A percentile compares a stretch with the other conserved stretches of the same genome.
These are phyloP conservation scores for Nyctanthes arbortristis DNA, from an alignment of 257 asterid genomes.

Conservation along the genomic window DNA sequence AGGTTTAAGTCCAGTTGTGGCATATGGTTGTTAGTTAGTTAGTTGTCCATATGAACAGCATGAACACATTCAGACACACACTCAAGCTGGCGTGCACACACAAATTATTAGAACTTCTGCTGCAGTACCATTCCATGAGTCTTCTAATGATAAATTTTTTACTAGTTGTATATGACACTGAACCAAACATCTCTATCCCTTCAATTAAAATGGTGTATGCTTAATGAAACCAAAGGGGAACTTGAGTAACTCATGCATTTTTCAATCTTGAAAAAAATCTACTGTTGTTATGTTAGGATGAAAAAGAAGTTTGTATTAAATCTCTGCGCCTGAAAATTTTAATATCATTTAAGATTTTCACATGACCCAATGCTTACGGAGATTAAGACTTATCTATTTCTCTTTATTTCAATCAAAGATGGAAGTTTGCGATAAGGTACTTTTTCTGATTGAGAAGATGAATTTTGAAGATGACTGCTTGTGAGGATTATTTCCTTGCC, in stretches of 20 bases:
- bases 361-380: background rate
- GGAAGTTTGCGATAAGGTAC: background rate
- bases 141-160: background rate
- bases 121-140: constrained; percentile 2
- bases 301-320: background rate
- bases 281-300: background rate
- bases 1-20: background rate
- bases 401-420: constrained; percentile 3
- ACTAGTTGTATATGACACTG: background rate
- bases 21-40: background rate
- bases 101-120: background rate
- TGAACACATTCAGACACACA: no score
- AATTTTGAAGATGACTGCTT: background rate
- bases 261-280: background rate
- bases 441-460: constrained; percentile 6
- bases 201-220: constrained; percentile 20
- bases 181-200: constrained; percentile 4
- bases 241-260: background rate
- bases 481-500: background rate
- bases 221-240: background rate
- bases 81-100: background rate
- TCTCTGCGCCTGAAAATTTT: constrained; percentile 6
- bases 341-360: constrained; percentile 11
- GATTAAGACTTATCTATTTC: constrained; percentile 10
- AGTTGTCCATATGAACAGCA: background rate